phyloP scores from a whole-genome alignment of 495 filamentous ascomycete genomes.

The Entonaema liquescens region DNA sequence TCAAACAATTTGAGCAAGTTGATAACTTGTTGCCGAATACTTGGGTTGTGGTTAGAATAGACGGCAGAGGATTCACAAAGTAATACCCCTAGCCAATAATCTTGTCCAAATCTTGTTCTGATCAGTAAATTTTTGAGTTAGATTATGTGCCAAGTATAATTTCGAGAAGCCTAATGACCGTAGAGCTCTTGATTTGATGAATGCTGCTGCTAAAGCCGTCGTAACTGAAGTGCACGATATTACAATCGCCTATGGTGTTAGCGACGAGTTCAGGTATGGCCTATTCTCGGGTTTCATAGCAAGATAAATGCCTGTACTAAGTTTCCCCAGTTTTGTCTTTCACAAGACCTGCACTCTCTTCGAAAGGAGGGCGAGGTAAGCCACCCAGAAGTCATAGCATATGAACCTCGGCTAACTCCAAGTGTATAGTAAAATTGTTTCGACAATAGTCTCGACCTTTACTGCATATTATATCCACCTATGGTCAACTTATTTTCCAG shows the following conservation, averaged over 20 bases:
- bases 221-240: slow-evolving; percentile 87
- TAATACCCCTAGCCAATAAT: slow-evolving; percentile 46
- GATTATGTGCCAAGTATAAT: slow-evolving; percentile 79
- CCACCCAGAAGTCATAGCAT: slow-evolving; percentile 16
- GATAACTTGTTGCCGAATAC: slow-evolving; percentile 86
- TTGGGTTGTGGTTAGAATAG: slow-evolving; percentile 92
- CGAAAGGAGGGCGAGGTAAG: slow-evolving; percentile 82
- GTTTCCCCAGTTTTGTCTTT: slow-evolving; percentile 77
- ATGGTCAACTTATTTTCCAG: slow-evolving; percentile 80
- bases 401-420: slow-evolving; percentile 13
- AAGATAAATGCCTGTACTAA: neutral
- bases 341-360: slow-evolving; percentile 82
- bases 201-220: slow-evolving; percentile 82
- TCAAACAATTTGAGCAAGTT: slow-evolving; percentile 84
- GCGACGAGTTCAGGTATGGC: slow-evolving; percentile 83
- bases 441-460: slow-evolving; percentile 90
- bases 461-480: slow-evolving; percentile 88
- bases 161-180: slow-evolving; percentile 94
- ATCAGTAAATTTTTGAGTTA: slow-evolving; percentile 43
- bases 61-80: slow-evolving; percentile 93
- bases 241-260: slow-evolving; percentile 86
- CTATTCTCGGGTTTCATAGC: neutral
- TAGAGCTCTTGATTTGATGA: slow-evolving; percentile 91
- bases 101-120: slow-evolving; percentile 1
- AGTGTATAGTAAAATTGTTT: slow-evolving; percentile 78